These are phyloP conservation scores for Epichloe festucae DNA, from an alignment of 2,329 filamentous ascomycete genomes.

Conservation along the genomic window DNA sequence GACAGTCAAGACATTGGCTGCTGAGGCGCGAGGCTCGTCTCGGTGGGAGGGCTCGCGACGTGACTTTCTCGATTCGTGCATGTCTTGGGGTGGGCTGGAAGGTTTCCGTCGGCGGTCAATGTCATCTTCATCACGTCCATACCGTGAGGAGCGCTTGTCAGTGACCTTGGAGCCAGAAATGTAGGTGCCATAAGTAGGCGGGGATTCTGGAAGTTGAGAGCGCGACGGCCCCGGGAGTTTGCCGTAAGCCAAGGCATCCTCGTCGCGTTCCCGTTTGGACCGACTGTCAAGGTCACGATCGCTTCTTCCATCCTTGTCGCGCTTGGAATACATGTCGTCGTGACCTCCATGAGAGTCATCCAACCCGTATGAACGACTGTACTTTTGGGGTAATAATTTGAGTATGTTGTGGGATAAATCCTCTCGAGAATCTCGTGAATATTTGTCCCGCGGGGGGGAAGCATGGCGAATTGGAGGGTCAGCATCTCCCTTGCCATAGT, in stretches of 20 bases:
- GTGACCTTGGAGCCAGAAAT: conserved; percentile 10
- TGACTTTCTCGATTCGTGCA: conserved; percentile 10
- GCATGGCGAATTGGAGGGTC: conserved; percentile 10
- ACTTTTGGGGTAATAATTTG: conserved; percentile 35
- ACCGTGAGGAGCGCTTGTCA: conserved; percentile 13
- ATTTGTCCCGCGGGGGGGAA: conserved; percentile 9
- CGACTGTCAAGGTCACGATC: conserved; percentile 7
- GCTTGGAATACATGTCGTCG: conserved; percentile 7
- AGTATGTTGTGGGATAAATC: conserved; percentile 24
- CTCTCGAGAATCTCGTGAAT: conserved; percentile 7
- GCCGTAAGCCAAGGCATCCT: conserved; percentile 41
- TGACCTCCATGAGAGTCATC: conserved; percentile 3
- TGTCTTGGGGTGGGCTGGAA: conserved; percentile 9
- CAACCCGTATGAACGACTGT: conserved; percentile 24
- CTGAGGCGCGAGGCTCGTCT: conserved; percentile 25
- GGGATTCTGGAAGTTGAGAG: conserved; percentile 11
- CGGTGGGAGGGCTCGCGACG: conserved; percentile 12
- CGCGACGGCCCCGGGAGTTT: conserved; percentile 15
- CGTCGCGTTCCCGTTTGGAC: conserved; percentile 15
- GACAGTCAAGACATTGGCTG: conserved; percentile 28
- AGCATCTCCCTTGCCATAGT: conserved; percentile 5
- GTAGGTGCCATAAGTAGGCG: conserved; percentile 17
- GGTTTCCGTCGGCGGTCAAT: conserved; percentile 2
- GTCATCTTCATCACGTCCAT: conserved; percentile 7
- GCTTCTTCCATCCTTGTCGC: conserved; percentile 15